phyloP scores from a whole-genome alignment of 2,329 filamentous ascomycete genomes.

The Colletotrichum cordylinicola region DNA sequence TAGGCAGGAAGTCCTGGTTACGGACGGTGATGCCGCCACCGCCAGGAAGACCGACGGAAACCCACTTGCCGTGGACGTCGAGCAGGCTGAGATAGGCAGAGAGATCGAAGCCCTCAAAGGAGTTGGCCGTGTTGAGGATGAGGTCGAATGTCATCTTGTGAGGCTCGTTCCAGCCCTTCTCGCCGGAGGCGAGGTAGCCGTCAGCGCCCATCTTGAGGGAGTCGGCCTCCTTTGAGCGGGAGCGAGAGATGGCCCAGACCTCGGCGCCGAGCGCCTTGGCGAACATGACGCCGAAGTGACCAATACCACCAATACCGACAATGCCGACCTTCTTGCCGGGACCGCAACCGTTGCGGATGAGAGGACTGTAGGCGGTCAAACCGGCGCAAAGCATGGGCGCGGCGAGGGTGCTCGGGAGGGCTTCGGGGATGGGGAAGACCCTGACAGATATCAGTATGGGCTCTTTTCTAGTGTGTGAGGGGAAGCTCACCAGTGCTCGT shows the following conservation, averaged over 20 bases:
- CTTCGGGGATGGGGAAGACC: constrained; percentile 78
- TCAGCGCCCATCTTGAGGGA: constrained; percentile 64
- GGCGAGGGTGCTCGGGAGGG: constrained; percentile 64
- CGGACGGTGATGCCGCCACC: constrained; percentile 74
- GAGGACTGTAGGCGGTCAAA: constrained; percentile 79
- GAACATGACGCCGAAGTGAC: constrained; percentile 74
- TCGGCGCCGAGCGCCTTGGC: constrained; percentile 71
- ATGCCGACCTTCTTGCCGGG: constrained; percentile 82
- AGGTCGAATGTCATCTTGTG: constrained; percentile 74
- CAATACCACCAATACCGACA: constrained; percentile 75
- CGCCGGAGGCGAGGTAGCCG: constrained; percentile 63
- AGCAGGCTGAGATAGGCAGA: constrained; percentile 77
- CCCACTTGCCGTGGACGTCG: constrained; percentile 82
- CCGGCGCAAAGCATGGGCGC: constrained; percentile 88
- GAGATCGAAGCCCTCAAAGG: constrained; percentile 71
- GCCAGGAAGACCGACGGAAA: constrained; percentile 81
- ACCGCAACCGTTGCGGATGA: constrained; percentile 76
- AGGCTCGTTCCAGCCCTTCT: constrained; percentile 61
- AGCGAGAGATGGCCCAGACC: constrained; percentile 66
- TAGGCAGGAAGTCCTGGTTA: constrained; percentile 76
- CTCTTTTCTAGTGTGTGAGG: not conserved
- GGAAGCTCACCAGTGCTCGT: constrained; percentile 69
- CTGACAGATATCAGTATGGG: constrained; percentile 31
- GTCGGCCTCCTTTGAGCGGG: constrained; percentile 65
- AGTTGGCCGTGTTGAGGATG: constrained; percentile 77